Conservation (phyloP, 1,139 yeast genomes). For the Geotrichum armillariae region DNA sequence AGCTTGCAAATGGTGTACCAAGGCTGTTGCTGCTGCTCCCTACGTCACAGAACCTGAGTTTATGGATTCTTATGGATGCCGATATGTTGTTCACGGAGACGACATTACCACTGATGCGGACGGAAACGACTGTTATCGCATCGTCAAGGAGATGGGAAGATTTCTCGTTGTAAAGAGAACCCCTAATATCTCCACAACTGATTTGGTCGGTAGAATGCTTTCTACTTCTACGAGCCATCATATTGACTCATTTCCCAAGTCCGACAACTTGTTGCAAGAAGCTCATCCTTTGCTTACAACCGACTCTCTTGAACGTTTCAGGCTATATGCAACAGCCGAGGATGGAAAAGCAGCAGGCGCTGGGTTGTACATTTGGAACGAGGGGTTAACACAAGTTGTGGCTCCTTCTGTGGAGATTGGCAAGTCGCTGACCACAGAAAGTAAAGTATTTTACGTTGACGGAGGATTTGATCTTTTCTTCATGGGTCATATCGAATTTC, state of each 20-base stretch:
- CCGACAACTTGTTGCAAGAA: slow-evolving; percentile 28
- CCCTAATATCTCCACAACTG: slow-evolving; percentile 92
- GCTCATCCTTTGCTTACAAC: slow-evolving; percentile 38
- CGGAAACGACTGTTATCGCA: slow-evolving; percentile 89
- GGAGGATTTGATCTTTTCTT: slow-evolving; percentile 93
- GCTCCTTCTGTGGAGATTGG: slow-evolving; percentile 34
- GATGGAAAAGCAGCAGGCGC: slow-evolving; percentile 65
- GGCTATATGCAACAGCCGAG: slow-evolving; percentile 61
- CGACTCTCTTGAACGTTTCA: slow-evolving; percentile 44
- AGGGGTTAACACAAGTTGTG: slow-evolving; percentile 32
- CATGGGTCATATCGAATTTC: slow-evolving; percentile 84
- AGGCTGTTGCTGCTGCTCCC: slow-evolving; percentile 77
- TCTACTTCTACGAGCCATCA: slow-evolving; percentile 59
- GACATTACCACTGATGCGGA: slow-evolving; percentile 95
- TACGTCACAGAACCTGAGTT: slow-evolving; percentile 89
- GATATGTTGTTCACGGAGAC: slow-evolving; percentile 95
- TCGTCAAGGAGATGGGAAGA: slow-evolving; percentile 80
- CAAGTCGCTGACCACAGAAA: slow-evolving; percentile 4
- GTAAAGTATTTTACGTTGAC: slow-evolving; percentile 58
- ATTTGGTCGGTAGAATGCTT: slow-evolving; percentile 88
- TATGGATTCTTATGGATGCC: slow-evolving; percentile 72
- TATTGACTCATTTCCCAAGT: slow-evolving; percentile 40
- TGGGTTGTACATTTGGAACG: slow-evolving; percentile 50
- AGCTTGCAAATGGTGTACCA: slow-evolving; percentile 88
- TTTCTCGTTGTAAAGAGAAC: slow-evolving; percentile 90